Conservation (phyloP, 371 early-diverging fungal genomes). For the Rhizopus delemar region DNA sequence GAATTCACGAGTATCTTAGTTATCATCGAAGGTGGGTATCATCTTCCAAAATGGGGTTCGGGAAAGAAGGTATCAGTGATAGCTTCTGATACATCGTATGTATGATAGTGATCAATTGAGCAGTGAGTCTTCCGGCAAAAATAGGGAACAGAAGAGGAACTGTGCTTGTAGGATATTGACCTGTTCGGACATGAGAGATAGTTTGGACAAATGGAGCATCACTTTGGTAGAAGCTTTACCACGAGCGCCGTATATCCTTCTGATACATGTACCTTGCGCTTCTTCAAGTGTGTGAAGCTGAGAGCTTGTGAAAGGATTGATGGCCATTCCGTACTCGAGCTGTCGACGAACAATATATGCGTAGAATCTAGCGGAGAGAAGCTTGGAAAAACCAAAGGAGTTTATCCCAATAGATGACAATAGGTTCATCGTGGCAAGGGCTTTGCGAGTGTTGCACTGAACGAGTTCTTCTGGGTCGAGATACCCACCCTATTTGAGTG, state of each 20-base stretch:
- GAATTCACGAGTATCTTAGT: not conserved
- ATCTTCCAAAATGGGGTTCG: not conserved
- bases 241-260: not conserved
- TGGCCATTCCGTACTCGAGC: slow-evolving; percentile 20
- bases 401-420: not conserved
- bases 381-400: not conserved
- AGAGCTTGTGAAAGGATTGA: not conserved
- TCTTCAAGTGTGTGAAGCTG: not conserved
- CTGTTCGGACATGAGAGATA: slow-evolving; percentile 1
- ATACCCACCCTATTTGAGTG: not conserved
- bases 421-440: not conserved
- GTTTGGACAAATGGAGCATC: slow-evolving; percentile 12
- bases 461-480: not conserved
- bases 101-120: not conserved
- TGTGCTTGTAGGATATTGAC: slow-evolving; percentile 7
- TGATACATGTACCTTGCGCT: slow-evolving; percentile 5
- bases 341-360: slow-evolving; percentile 15
- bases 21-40: not conserved
- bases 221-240: slow-evolving; percentile 1
- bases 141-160: not conserved
- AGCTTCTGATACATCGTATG: not conserved
- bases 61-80: not conserved
- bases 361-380: slow-evolving; percentile 8
- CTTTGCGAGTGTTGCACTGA: not conserved
- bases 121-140: slow-evolving; percentile 7